Conservation (phyloP, 805 yeast genomes). For the Naumovozyma baii region DNA sequence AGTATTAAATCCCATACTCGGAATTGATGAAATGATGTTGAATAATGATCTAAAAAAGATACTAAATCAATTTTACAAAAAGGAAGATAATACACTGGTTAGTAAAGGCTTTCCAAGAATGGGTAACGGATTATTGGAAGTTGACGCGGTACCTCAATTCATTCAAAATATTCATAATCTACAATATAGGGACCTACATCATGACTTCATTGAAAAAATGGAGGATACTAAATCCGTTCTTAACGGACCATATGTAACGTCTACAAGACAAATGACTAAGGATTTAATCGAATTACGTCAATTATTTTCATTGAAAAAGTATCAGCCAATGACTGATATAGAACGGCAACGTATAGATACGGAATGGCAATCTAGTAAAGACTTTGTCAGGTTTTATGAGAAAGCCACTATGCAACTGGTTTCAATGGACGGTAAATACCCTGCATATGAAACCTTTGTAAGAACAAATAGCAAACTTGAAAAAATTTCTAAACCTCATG, state of each 20-base stretch:
- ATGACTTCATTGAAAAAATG: conserved; percentile 36
- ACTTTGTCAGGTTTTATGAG: conserved; percentile 28
- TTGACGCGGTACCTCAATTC: conserved; percentile 55
- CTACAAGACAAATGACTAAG: conserved; percentile 48
- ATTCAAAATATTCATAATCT: conserved; percentile 47
- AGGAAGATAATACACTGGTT: conserved; percentile 12
- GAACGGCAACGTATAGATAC: conserved; percentile 17
- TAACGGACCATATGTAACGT: conserved; percentile 28
- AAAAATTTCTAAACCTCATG: conserved; percentile 27
- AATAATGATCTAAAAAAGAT: conserved; percentile 30
- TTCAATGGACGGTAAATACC: conserved; percentile 7
- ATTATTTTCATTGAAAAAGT: conserved; percentile 29
- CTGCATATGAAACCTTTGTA: conserved; percentile 14
- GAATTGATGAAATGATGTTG: conserved; percentile 20
- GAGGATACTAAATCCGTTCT: conserved; percentile 3
- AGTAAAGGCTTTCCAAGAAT: conserved; percentile 36
- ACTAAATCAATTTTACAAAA: conserved; percentile 20
- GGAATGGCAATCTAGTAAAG: conserved; percentile 37
- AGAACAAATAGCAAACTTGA: conserved; percentile 17
- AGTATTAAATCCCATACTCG: conserved; percentile 29
- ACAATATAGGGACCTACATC: conserved; percentile 40
- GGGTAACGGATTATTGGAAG: conserved; percentile 56
- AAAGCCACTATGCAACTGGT: conserved; percentile 19
- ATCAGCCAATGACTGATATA: conserved; percentile 20
- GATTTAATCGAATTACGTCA: conserved; percentile 48